These are phyloP conservation scores for Trametes cinnabarina DNA, from an alignment of 768 basidiomycete genomes.

Conservation along the genomic window DNA sequence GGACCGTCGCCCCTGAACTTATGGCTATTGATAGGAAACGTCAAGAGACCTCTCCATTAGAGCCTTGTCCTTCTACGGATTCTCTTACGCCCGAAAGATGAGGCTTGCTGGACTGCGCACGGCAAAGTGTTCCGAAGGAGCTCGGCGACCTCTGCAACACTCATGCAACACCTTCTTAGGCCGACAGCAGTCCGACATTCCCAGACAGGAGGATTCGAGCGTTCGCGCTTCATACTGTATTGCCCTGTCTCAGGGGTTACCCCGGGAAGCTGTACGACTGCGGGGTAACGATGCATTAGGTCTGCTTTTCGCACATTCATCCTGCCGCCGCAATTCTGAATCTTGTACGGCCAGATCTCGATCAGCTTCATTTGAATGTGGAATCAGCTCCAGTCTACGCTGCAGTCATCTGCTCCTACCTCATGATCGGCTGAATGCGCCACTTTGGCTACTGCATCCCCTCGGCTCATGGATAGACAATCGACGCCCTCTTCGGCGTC, in stretches of 20 bases:
- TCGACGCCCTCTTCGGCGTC: slow-evolving; percentile 12
- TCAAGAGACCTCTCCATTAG: neutral
- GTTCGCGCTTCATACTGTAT: neutral
- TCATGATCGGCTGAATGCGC: slow-evolving; percentile 16
- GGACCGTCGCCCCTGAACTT: slow-evolving; percentile 8
- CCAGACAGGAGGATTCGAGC: neutral
- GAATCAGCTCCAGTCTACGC: slow-evolving; percentile 4
- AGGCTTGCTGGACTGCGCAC: neutral
- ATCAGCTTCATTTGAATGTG: slow-evolving; percentile 13
- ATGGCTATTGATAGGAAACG: slow-evolving; percentile 2
- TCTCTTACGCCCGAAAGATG: neutral
- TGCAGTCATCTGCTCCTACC: slow-evolving; percentile 18
- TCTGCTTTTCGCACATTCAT: slow-evolving; percentile 13
- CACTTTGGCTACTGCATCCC: slow-evolving; percentile 13
- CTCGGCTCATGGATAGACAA: neutral
- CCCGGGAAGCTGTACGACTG: slow-evolving; percentile 10
- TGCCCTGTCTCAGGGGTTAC: slow-evolving; percentile 1
- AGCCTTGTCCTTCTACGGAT: neutral
- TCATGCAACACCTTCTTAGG: neutral
- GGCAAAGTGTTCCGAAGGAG: neutral
- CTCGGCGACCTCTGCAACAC: no score
- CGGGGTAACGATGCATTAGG: slow-evolving; percentile 13
- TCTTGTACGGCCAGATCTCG: slow-evolving; percentile 11
- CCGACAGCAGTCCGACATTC: neutral
- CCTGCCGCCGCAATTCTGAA: neutral